Base-by-base conservation (phyloP, 352 stramenopile species). In the Globisporangium mamillatum region DNA sequence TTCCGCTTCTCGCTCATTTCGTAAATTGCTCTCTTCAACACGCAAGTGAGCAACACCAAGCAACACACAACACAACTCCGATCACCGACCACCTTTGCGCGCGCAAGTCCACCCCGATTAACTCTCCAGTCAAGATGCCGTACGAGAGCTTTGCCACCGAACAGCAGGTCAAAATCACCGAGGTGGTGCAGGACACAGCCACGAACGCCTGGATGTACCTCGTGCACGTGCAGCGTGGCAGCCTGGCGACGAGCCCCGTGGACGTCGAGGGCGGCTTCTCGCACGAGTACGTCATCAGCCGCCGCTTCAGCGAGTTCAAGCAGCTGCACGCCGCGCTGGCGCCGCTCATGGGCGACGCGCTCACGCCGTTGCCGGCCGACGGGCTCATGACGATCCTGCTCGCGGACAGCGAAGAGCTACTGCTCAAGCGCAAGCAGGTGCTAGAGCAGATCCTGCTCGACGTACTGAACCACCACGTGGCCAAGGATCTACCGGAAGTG, bases 221-320 rank as follows among this genome's bases (percentile, higher is more conserved):
- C 34, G 71, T 91, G 52, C 81, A 84, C 59, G 78, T 92, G 64
- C 83, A 86, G 62, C 82, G 84, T 52, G 79, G 75, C 57, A 71
- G 74, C 70, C 57, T 62, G 34, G 65, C 66, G n/a, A 66, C 44
- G 22, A 75, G 58, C 55, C 73, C 56, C 69, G 64, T 60, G 32
- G 78, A 75, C 22, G 76, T 74, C 58, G 64, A 70, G 56, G 44
- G 25, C 24, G 79, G 79, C 58, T 87, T 87, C 68, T 70, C 75
- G 61, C 77, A 90, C 80, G 75, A 87, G 66, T 90, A 92, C 74
- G 66, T 81, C 12, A 84, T 92, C 62, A 82, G 74, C 57, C 81
- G 84, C 32, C 84, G 84, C 64, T 92, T 92, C 71, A 84, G 79
- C 58, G 84, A 92, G 64, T 92, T 92, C 67, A 92, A 92, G 76